A percentile compares a stretch with the other conserved stretches of the same genome.
Conservation (phyloP, 1,284 basidiomycete genomes). For the Fomitopsis pinicola region DNA sequence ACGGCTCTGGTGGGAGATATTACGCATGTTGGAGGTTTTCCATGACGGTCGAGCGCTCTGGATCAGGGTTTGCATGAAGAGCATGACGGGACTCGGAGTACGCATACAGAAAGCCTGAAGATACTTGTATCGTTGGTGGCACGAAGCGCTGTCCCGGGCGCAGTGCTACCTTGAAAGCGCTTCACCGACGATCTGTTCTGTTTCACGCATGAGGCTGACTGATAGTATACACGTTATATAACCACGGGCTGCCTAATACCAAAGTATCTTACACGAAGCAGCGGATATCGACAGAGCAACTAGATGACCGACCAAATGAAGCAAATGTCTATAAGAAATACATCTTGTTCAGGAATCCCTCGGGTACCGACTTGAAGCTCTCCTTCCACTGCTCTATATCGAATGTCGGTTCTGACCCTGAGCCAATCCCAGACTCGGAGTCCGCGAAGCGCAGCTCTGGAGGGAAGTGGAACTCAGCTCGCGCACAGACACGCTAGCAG, state of each 20-base stretch:
- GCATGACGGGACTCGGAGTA: too few species aligned
- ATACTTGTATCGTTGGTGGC: too few species aligned
- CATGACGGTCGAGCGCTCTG: too few species aligned
- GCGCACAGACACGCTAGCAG: conserved; percentile 46
- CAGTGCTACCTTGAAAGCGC: background rate
- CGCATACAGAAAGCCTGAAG: too few species aligned
- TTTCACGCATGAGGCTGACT: too few species aligned
- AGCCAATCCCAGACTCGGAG: conserved; percentile 18
- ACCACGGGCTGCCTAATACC: background rate
- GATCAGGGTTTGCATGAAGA: too few species aligned
- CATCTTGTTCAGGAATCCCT: conserved; percentile 25
- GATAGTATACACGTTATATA: background rate
- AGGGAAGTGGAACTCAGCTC: conserved; percentile 42
- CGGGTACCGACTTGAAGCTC: conserved; percentile 5
- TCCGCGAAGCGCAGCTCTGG: conserved; percentile 32
- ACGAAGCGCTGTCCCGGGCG: background rate
- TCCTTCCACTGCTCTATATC: conserved; percentile 33
- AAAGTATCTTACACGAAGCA: too few species aligned
- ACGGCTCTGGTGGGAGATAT: too few species aligned
- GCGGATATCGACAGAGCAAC: too few species aligned
- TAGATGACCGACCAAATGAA: too few species aligned
- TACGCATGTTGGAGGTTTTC: too few species aligned
- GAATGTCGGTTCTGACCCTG: conserved; percentile 16
- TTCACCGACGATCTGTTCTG: background rate
- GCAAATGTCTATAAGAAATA: conserved; percentile 33